Evolutionary conservation across 129 eudicot genomes (phyloP), one percentile per base, ranked within the genome.

Genomic region (Saussurea involucrata): DNA sequence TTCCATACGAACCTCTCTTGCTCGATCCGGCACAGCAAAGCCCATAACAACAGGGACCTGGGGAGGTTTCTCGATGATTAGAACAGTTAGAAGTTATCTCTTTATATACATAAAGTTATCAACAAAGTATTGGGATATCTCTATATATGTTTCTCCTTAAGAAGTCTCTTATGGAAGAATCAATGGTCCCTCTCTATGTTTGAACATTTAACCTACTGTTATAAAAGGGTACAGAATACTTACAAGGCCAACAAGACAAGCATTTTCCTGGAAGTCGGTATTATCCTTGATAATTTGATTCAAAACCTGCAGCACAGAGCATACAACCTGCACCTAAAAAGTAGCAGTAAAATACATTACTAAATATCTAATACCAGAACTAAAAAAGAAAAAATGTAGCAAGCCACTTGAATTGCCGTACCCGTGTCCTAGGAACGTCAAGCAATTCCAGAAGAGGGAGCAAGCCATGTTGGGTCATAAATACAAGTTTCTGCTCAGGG

Each of bases 241-340:
- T 86, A 95, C 98, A 76, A 95, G 91, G 72, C 98, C 98, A 72
- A 95, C 97, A 72, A 91, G 96, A 82, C 96, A 91, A 82, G 98
- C 98, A 91, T 88, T 95, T 82, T 91, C 98, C 83, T 86, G 98
- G 74, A 91, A 87, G 73, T 89, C 97, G 22, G 88, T 86, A 85
- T 91, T 91, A 86, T 89, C 97, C 79, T 89, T 91, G 73, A 95
- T 85, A 66, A 95, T 89, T 83, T 86, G 93, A 71, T 95, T 95
- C 34, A 95, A 81, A 70, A 95, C 89, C 85, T 91, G 98, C 37
- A 95, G 90, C 78, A 89, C 98, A 4, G 97, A 82, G 71, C 96
- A 89, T 69, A 83, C 86, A 58, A 91, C 97, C 98, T 91, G 96
- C 83, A 83, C 66, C 81, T 76, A 66, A 18, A 73, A 42, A 32